A percentile compares a stretch with the other conserved stretches of the same genome.
Conservation (phyloP, 192 early-diverging fungal genomes). For the Allomyces javanicus region DNA sequence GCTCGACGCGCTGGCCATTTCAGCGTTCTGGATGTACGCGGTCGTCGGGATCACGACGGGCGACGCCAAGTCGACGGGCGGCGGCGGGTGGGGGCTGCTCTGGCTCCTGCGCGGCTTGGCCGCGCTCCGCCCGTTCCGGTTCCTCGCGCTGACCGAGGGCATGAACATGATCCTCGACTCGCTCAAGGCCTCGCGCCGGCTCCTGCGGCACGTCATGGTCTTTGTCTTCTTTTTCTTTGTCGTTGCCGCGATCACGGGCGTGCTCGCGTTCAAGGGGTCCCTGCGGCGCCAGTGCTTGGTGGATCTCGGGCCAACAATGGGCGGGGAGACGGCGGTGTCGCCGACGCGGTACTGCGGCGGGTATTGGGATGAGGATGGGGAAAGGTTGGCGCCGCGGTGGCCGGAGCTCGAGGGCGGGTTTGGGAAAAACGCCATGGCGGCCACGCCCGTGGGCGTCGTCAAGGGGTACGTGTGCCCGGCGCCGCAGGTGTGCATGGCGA, state of each 20-base stretch:
- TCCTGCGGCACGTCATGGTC: not conserved
- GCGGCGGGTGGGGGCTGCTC: not conserved
- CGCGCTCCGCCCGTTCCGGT: not conserved
- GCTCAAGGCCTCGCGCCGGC: not conserved
- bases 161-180: not conserved
- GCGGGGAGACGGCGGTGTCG: not conserved
- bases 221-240: not conserved
- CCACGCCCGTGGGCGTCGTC: too few species aligned
- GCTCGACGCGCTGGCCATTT: not conserved
- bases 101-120: not conserved
- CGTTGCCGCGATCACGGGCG: not conserved
- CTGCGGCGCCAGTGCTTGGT: not conserved
- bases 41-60: not conserved
- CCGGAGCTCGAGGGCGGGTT: too few species aligned
- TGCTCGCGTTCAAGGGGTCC: not conserved
- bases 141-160: not conserved
- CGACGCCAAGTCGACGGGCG: not conserved
- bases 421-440: too few species aligned
- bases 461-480: slow-evolving; percentile 31
- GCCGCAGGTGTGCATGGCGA: slow-evolving; percentile 19
- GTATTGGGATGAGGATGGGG: not conserved
- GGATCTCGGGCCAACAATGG: not conserved
- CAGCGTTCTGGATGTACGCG: not conserved
- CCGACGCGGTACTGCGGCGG: slow-evolving; percentile 18
- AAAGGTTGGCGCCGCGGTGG: too few species aligned